Base-by-base conservation (phyloP, 2,329 filamentous ascomycete species). In the Xylariaceae sp. region DNA sequence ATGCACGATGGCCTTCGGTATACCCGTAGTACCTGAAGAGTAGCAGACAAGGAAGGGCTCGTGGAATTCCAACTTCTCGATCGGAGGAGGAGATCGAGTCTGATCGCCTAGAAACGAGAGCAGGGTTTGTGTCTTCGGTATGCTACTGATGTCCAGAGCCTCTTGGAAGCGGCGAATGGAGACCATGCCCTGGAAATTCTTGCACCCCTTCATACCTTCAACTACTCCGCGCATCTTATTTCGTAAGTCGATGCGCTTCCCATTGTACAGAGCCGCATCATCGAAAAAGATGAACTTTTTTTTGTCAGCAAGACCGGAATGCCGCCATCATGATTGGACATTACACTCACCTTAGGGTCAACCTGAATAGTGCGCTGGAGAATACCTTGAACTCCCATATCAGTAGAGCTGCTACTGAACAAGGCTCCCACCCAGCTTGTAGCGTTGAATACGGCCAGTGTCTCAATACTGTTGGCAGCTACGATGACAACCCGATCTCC, bases 1-100 rank as follows among this genome's bases (percentile, higher is more conserved):
- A 60, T 95, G 89, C 2, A 91, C 86, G 48, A 94, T 93, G 44
- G 87, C 89, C 57, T 94, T 94, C 11, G 89, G 89, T 16, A 78
- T 79, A 3, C 89, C 88, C 0, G 89, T 94, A 6, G 88, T 94
- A 2, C 88, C 88, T 1, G 82, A 87, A 0, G 84, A 86, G 48
- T 89, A 94, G 44, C 84, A 86, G 28, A 94, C 76, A 26, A 91
- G 65, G 62, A 87, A 84, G 0, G 89, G 87, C 48, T 91, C 85
- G 19, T 81, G 72, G 59, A 90, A 93, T 1, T 64, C 73, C 4
- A 87, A 66, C 30, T 80, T 73, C 30, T 75, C 73, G 44, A 89
- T 83, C 2, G 68, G 64, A 0, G 74, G 72, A 1, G 65, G 58
- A 3, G 42, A 41, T 0, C 55, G 38, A 54, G 51, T 24, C 54